Evolutionary conservation across 164 flowering plant species (phyloP), one percentile per base, ranked within the genome.

Genomic region (Stephania cephalantha): DNA sequence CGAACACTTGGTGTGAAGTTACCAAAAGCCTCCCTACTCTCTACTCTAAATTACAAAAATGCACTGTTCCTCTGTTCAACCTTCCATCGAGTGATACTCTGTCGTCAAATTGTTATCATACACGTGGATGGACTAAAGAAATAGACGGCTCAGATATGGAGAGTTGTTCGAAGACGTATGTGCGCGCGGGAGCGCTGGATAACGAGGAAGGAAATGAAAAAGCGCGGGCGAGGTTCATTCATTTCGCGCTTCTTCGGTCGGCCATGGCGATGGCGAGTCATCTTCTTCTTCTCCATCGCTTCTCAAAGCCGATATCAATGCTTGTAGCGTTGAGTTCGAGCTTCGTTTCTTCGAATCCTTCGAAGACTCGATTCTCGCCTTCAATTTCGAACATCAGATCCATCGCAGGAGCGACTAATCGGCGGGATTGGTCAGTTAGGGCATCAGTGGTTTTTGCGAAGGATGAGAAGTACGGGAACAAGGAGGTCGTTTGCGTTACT

Each of bases 401-500:
- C 35, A 66, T 66, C 70, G n/a, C 42, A 2, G 42, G 30, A 67
- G 71, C 61, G 63, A 10, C 50, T 44, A 7, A 67, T 18, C 25
- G 74, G 7, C n/a, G 15, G 30, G 50, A 13, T 64, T 20, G 30
- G 35, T n/a, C 58, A n/a, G 11, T 73, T 58, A 78, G 80, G 76
- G 80, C 76, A 46, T 12, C 76, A 8, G 74, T 73, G 42, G 73
- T 80, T 46, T 72, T 68, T 52, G 42, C 68, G 17, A 53, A 71
- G 13, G 82, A 81, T 42, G 67, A 68, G 10, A 79, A 69, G 61
- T 79, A 79, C 61, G 81, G 82, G 25, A 81, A 79, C 22, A 83
- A 83, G 72, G 79, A 81, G 75, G 70, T 79, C 69, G 78, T 83
- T 64, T 70, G 81, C 65, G 30, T 83, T 17, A 83, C 82, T 46